A percentile compares a stretch with the other conserved stretches of the same genome.
Conservation (phyloP, 2,329 filamentous ascomycete species). For the Phaeophleospora eucalypticola region DNA sequence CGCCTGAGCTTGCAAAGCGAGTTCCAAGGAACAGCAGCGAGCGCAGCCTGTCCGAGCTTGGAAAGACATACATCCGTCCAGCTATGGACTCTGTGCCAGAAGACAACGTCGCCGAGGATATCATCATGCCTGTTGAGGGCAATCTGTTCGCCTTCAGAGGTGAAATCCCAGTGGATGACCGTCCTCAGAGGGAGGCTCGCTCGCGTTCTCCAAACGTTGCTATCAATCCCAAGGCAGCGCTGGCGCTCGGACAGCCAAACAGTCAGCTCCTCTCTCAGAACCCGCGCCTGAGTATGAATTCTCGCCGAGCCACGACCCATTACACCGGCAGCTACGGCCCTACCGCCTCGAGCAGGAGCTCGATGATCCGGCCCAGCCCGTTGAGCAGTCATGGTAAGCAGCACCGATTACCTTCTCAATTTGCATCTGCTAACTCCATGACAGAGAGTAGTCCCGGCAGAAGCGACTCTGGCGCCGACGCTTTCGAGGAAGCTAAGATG, state of each 20-base stretch:
- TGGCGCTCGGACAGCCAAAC: conserved; percentile 10
- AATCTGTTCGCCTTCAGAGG: conserved; percentile 27
- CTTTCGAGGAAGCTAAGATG: conserved; percentile 18
- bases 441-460: conserved; percentile 24
- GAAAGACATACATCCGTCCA: conserved; percentile 21
- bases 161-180: conserved; percentile 21
- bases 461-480: conserved; percentile 19
- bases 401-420: too few species aligned
- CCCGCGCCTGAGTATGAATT: conserved; percentile 3
- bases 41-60: conserved; percentile 19
- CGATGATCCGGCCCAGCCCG: conserved; percentile 16
- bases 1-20: conserved; percentile 4
- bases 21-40: conserved; percentile 17
- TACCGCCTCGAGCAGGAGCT: conserved; percentile 7
- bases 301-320: conserved; percentile 14
- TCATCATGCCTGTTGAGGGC: conserved; percentile 9
- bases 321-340: conserved; percentile 3
- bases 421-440: not conserved
- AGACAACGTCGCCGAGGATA: conserved; percentile 18
- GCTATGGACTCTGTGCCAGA: conserved; percentile 26
- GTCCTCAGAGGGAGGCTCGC: conserved; percentile 4
- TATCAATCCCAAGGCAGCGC: conserved; percentile 5
- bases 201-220: conserved; percentile 8
- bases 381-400: conserved; percentile 26
- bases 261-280: conserved; percentile 5